These are phyloP conservation scores for Massarina eburnea DNA, from an alignment of 2,329 filamentous ascomycete species.

Conservation along the genomic window DNA sequence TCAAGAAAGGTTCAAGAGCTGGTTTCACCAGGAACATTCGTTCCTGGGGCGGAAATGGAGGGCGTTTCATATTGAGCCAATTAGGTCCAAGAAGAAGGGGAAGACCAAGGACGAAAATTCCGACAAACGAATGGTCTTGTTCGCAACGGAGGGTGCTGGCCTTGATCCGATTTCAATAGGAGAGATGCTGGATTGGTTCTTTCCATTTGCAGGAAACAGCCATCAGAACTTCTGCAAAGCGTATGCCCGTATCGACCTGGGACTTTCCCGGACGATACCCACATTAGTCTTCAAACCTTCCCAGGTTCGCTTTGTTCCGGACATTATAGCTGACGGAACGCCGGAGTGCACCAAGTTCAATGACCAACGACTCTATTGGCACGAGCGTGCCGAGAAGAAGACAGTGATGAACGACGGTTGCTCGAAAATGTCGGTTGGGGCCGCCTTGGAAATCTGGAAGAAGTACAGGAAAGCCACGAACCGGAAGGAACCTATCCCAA, in stretches of 20 bases:
- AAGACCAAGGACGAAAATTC: conserved; percentile 7
- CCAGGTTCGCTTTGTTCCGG: conserved; percentile 37
- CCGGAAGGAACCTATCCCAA: conserved; percentile 66
- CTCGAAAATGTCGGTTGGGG: conserved; percentile 62
- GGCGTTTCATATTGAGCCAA: conserved; percentile 40
- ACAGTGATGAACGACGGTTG: conserved; percentile 59
- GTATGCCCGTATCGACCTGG: conserved; percentile 47
- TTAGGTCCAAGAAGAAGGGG: conserved; percentile 42
- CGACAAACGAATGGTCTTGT: conserved; percentile 36
- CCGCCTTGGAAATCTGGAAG: conserved; percentile 57
- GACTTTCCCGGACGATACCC: conserved; percentile 44
- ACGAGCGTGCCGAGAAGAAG: conserved; percentile 1
- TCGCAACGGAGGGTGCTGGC: conserved; percentile 36
- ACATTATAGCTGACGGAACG: conserved; percentile 35
- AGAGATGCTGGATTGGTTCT: conserved; percentile 44
- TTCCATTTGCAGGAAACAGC: conserved; percentile 40
- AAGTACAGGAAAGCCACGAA: conserved; percentile 55
- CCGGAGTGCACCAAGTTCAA: conserved; percentile 40
- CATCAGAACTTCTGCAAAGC: conserved; percentile 45
- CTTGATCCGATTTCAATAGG: conserved; percentile 23
- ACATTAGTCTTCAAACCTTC: conserved; percentile 39
- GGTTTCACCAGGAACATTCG: conserved; percentile 37
- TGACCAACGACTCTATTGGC: conserved; percentile 35
- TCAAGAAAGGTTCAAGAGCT: conserved; percentile 30
- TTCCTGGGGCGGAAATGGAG: conserved; percentile 48